phyloP scores from a whole-genome alignment of 495 filamentous ascomycete species.

The Geopyxis carbonaria region DNA sequence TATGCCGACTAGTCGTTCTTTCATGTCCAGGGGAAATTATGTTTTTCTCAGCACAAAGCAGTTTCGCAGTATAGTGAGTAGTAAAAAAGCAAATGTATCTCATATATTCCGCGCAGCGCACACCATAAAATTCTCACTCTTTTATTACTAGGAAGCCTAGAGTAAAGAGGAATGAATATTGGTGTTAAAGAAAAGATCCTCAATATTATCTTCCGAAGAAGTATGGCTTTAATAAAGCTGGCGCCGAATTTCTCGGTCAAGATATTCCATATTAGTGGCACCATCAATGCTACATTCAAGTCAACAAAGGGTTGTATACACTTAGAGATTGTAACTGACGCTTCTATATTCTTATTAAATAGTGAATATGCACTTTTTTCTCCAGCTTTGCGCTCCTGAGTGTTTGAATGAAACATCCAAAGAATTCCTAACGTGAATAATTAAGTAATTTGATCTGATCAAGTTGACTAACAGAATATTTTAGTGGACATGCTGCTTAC shows the following conservation, averaged over 20 bases:
- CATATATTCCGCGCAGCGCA: too few relatives aligned
- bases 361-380: slow-evolving; percentile 27
- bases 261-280: slow-evolving; percentile 21
- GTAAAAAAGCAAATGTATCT: too few relatives aligned
- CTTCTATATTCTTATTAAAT: slow-evolving; percentile 25
- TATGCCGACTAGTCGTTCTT: too few relatives aligned
- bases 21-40: too few relatives aligned
- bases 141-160: too few relatives aligned
- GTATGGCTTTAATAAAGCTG: slow-evolving; percentile 25
- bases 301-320: slow-evolving; percentile 5
- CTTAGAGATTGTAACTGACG: slow-evolving; percentile 9
- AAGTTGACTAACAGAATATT: not conserved
- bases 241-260: slow-evolving; percentile 22
- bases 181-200: too few relatives aligned
- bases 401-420: slow-evolving; percentile 27
- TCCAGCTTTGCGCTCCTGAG: slow-evolving; percentile 20
- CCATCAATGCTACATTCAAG: slow-evolving; percentile 20
- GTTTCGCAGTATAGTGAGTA: too few relatives aligned
- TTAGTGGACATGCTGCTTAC: slow-evolving; percentile 10
- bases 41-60: too few relatives aligned
- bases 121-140: too few relatives aligned
- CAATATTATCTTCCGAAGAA: too few relatives aligned
- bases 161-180: too few relatives aligned
- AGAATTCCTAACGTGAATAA: slow-evolving; percentile 16
- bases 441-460: not conserved